Conservation (phyloP, 441 rosid genomes). For the Metrosideros polymorpha region DNA sequence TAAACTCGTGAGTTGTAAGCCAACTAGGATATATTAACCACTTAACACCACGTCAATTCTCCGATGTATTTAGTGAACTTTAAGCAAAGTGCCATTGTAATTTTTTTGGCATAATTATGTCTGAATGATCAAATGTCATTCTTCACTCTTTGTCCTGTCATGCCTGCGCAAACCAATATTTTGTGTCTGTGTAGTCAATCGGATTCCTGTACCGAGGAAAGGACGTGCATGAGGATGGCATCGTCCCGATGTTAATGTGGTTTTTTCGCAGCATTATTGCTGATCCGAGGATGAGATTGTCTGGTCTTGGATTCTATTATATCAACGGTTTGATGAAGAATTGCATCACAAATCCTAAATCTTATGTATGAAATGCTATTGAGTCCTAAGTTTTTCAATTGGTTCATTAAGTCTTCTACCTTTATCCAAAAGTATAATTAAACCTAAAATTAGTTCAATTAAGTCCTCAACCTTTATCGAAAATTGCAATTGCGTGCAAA, state of each 20-base stretch:
- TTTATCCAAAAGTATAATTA: background rate
- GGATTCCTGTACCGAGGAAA: background rate
- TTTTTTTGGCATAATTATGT: background rate
- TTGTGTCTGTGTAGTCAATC: background rate
- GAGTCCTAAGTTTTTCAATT: background rate
- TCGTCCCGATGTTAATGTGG: background rate
- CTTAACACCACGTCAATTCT: too few species aligned
- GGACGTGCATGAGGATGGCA: background rate
- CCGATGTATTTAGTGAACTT: too few species aligned
- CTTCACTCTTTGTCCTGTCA: background rate
- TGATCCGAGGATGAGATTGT: background rate
- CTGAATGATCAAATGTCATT: background rate
- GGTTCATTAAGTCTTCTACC: fast-evolving
- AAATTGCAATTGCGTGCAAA: background rate
- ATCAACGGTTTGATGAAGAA: background rate
- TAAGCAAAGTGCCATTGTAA: too few species aligned
- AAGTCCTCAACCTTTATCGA: background rate
- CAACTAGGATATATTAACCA: too few species aligned
- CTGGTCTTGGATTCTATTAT: background rate
- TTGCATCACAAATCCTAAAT: background rate
- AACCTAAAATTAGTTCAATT: background rate
- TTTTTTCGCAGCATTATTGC: background rate
- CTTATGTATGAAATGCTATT: background rate
- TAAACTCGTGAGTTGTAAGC: too few species aligned
- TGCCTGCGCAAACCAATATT: background rate